A percentile compares a stretch with the other conserved stretches of the same genome.
Conservation (phyloP, 495 filamentous ascomycete genomes). For the Penicillium antarcticum region DNA sequence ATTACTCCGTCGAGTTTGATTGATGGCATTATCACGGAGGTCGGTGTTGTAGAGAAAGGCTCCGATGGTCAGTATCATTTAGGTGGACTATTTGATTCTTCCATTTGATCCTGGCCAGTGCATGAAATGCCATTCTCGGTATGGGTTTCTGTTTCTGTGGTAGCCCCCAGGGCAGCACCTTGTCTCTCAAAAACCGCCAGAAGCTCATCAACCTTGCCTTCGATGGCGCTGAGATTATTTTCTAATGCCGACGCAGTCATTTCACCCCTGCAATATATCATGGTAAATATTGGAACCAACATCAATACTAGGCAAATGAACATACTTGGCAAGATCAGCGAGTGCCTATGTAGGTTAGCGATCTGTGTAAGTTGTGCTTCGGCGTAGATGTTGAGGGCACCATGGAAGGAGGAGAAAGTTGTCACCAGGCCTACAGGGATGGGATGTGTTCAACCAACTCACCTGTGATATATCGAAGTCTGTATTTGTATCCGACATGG, state of each 20-base stretch:
- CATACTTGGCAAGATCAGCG: conserved; percentile 36
- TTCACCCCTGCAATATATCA: conserved; percentile 45
- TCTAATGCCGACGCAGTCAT: conserved; percentile 54
- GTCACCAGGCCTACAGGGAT: not conserved
- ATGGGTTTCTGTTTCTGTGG: not conserved
- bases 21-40: conserved; percentile 91
- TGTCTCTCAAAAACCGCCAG: conserved; percentile 43
- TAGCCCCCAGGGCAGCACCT: not conserved
- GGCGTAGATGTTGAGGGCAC: not conserved
- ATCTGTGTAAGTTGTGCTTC: no score
- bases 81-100: conserved; percentile 44
- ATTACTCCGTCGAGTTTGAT: conserved; percentile 84
- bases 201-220: conserved; percentile 57
- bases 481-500: not conserved
- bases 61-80: conserved; percentile 75
- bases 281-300: conserved; percentile 5
- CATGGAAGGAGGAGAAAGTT: not conserved
- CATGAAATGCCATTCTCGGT: not conserved
- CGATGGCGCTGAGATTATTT: conserved; percentile 48
- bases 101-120: conserved; percentile 9
- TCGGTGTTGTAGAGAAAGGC: conserved; percentile 78
- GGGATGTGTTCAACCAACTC: not conserved
- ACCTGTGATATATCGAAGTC: conserved; percentile 1
- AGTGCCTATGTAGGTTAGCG: conserved; percentile 24
- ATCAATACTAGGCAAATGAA: not conserved